phyloP scores from a whole-genome alignment of 2,329 filamentous ascomycete genomes.

The Orbilia javanica region DNA sequence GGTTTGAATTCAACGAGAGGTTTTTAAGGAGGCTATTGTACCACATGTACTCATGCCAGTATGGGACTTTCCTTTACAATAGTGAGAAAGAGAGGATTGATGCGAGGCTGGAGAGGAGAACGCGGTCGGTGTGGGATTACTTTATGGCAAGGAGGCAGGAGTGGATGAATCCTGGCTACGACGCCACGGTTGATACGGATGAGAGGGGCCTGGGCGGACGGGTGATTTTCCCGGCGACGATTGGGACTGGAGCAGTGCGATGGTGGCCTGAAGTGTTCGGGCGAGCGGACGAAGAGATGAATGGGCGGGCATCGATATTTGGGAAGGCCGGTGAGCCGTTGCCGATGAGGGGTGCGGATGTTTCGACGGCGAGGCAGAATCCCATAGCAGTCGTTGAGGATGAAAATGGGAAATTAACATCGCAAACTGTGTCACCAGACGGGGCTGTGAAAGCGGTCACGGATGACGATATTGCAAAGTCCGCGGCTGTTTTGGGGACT shows the following conservation, averaged over 20 bases:
- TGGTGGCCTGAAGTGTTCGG: slow-evolving; percentile 96
- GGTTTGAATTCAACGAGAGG: slow-evolving; percentile 96
- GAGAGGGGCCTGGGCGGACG: slow-evolving; percentile 75
- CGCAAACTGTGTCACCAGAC: slow-evolving; percentile 2
- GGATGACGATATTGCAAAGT: slow-evolving; percentile 38
- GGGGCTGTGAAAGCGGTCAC: slow-evolving; percentile 6
- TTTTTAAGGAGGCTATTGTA: slow-evolving; percentile 91
- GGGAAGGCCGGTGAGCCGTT: slow-evolving; percentile 39
- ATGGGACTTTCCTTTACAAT: slow-evolving; percentile 96
- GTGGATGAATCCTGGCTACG: slow-evolving; percentile 85
- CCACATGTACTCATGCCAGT: slow-evolving; percentile 95
- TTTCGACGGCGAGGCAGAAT: slow-evolving; percentile 64
- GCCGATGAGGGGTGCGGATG: slow-evolving; percentile 67
- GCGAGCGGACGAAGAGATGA: slow-evolving; percentile 92
- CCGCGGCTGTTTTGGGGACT: slow-evolving; percentile 40
- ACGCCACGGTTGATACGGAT: slow-evolving; percentile 73
- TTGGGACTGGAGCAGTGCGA: slow-evolving; percentile 74
- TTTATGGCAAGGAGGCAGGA: slow-evolving; percentile 84
- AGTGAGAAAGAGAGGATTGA: slow-evolving; percentile 88
- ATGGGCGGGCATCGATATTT: slow-evolving; percentile 67
- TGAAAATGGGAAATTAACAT: slow-evolving; percentile 19
- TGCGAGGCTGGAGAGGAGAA: slow-evolving; percentile 76
- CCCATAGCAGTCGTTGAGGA: slow-evolving; percentile 40
- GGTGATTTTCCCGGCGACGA: slow-evolving; percentile 80
- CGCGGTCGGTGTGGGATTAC: slow-evolving; percentile 94